These are phyloP conservation scores for Neurospora sp. DNA, from an alignment of 2,329 filamentous ascomycete genomes.

Conservation along the genomic window DNA sequence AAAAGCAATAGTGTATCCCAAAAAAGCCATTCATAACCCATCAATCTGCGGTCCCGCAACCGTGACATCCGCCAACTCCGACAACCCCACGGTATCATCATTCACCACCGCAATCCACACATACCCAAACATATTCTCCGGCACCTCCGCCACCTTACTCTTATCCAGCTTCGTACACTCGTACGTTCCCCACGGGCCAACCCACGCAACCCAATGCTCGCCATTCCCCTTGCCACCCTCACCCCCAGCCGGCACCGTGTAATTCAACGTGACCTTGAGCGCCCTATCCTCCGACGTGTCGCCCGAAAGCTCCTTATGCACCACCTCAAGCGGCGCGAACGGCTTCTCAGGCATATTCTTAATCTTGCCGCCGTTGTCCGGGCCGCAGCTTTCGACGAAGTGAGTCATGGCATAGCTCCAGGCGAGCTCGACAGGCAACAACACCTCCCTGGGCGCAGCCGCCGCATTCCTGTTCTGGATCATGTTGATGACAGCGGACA, in stretches of 20 bases:
- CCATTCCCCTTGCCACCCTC: slow-evolving; percentile 5
- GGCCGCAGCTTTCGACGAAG: slow-evolving; percentile 19
- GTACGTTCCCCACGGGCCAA: slow-evolving; percentile 25
- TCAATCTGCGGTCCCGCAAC: slow-evolving; percentile 25
- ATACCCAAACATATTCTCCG: slow-evolving; percentile 24
- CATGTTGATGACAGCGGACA: slow-evolving; percentile 27
- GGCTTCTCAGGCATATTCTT: slow-evolving; percentile 8
- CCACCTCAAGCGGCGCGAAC: slow-evolving; percentile 18
- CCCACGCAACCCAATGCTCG: slow-evolving; percentile 24
- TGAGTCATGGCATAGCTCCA: slow-evolving; percentile 22
- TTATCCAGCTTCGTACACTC: slow-evolving; percentile 20
- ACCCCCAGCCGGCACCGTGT: neutral
- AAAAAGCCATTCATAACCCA: neutral
- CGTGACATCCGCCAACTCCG: slow-evolving; percentile 15
- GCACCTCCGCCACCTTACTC: slow-evolving; percentile 21
- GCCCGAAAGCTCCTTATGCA: slow-evolving; percentile 11
- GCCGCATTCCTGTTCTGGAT: slow-evolving; percentile 27
- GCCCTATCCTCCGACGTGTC: slow-evolving; percentile 8
- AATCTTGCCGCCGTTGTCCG: slow-evolving; percentile 13
- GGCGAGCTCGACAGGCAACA: slow-evolving; percentile 23
- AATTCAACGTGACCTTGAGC: slow-evolving; percentile 16
- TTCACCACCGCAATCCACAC: slow-evolving; percentile 26
- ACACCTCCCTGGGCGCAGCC: slow-evolving; percentile 23
- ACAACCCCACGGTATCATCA: slow-evolving; percentile 14
- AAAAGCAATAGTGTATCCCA: neutral